Evolutionary conservation across 2,329 filamentous ascomycete genomes (phyloP), one percentile per base, ranked within the genome.

Genomic region (Colletotrichum sp.): DNA sequence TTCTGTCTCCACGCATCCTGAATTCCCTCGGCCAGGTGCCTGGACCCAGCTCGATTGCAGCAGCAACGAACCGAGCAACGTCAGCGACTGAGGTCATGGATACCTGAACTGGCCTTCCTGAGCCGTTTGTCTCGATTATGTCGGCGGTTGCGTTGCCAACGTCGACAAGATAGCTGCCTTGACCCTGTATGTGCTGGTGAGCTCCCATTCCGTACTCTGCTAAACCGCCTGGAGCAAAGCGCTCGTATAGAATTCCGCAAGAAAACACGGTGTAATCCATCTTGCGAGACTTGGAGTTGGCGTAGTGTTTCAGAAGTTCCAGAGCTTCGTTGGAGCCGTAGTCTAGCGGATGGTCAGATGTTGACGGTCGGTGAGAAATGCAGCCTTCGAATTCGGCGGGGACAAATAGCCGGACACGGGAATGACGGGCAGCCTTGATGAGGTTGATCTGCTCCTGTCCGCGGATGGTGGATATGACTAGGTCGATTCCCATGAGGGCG

Each of bases 341-440:
- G 81, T 95, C 92, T 29, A 95, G 85, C 3, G 91, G 88, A 73
- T 94, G 92, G 71, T 87, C 85, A 34, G 78, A 70, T 57, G 7
- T 86, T 34, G 36, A 80, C 2, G 90, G 88, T 65, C 93, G 88
- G 61, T 90, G 87, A 22, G 84, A 83, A 19, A 94, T 87, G 36
- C 87, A 87, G 2, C 94, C 94, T 84, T 95, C 93, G 79, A 95
- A 96, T 79, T 95, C 94, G 8, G 94, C 93, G 2, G 94, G 94
- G 5, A 95, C 92, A 80, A 96, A 96, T 44, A 91, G 89, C 19
- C 90, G 89, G 3, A 96, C 94, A 22, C 90, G 88, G 22, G 90
- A 91, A 67, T 88, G 86, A 19, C 92, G 90, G 1, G 94, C 93
- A 3, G 94, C 94, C 79, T 94, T 91, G 82, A 96, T 95, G 36